These are phyloP conservation scores for Mentha longifolia DNA, from an alignment of 257 asterid genomes.

Conservation along the genomic window DNA sequence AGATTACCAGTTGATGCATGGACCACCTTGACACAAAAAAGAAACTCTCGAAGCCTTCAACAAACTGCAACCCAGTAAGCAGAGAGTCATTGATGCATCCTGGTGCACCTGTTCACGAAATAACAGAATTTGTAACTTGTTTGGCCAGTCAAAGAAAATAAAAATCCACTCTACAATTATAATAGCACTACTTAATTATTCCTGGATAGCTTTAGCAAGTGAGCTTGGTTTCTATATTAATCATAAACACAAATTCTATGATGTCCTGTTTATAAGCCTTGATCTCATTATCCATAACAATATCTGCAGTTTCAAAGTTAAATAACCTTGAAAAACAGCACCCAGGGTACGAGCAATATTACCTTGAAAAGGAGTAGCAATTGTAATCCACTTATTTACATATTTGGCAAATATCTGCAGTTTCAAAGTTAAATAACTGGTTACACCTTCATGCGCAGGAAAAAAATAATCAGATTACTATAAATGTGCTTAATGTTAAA, in stretches of 20 bases:
- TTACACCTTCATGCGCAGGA: constrained; percentile 29
- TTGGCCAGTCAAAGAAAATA: constrained; percentile 12
- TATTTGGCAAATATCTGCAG: constrained; percentile 70
- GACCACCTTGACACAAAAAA: constrained; percentile 89
- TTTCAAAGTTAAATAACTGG: constrained; percentile 31
- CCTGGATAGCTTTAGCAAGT: not conserved
- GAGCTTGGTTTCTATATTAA: not conserved
- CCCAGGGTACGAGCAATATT: constrained; percentile 8
- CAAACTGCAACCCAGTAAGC: constrained; percentile 84
- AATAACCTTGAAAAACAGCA: too few species aligned
- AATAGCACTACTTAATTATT: not conserved
- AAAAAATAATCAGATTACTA: constrained; percentile 8
- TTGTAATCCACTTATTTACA: constrained; percentile 78
- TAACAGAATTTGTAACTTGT: constrained; percentile 20
- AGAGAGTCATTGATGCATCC: constrained; percentile 82
- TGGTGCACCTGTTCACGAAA: constrained; percentile 64
- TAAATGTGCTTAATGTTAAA: not conserved
- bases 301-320: too few species aligned
- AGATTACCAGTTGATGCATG: constrained; percentile 82
- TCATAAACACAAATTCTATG: constrained; percentile 6
- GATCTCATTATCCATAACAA: not conserved
- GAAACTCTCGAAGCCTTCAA: constrained; percentile 79
- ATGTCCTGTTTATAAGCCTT: not conserved
- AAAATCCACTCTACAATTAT: not conserved
- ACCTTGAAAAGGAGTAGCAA: constrained; percentile 91